Conservation (phyloP, 768 basidiomycete genomes). For the Leucocoprinus leucothites region DNA sequence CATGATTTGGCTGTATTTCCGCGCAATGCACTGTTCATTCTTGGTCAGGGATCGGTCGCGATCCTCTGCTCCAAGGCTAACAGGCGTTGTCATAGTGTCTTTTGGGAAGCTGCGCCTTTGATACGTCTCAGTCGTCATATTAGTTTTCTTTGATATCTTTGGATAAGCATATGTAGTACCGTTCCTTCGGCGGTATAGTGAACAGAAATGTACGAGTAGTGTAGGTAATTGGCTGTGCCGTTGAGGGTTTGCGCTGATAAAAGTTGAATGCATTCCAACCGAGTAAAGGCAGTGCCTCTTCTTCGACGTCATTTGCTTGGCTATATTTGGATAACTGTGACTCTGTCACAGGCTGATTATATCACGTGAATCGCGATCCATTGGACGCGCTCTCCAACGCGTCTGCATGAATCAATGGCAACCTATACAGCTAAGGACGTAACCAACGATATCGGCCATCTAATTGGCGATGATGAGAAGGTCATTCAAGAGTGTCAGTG, state of each 20-base stretch:
- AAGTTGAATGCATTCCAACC: no score
- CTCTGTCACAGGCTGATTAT: not conserved
- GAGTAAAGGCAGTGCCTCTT: not conserved
- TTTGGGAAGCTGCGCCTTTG: slow-evolving; percentile 1
- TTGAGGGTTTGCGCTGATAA: not conserved
- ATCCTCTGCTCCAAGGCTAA: not conserved
- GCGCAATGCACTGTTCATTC: not conserved
- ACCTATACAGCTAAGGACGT: slow-evolving; percentile 15
- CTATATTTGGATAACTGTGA: not conserved
- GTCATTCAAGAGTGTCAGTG: slow-evolving; percentile 49
- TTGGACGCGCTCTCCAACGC: slow-evolving; percentile 7
- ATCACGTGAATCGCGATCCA: slow-evolving; percentile 10
- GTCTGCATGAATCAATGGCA: not conserved
- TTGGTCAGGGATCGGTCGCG: not conserved
- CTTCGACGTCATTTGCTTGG: slow-evolving; percentile 2
- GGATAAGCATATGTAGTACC: slow-evolving; percentile 2
- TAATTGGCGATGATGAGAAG: slow-evolving; percentile 31
- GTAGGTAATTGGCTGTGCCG: not conserved
- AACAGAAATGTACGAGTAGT: slow-evolving; percentile 2
- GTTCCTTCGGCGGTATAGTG: not conserved
- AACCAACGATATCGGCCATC: slow-evolving; percentile 15
- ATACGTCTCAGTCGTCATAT: not conserved
- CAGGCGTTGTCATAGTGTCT: not conserved
- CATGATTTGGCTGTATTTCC: not conserved
- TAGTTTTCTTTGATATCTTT: slow-evolving; percentile 3